Conservation (phyloP, 805 yeast genomes). For the Candida tallmaniae region DNA sequence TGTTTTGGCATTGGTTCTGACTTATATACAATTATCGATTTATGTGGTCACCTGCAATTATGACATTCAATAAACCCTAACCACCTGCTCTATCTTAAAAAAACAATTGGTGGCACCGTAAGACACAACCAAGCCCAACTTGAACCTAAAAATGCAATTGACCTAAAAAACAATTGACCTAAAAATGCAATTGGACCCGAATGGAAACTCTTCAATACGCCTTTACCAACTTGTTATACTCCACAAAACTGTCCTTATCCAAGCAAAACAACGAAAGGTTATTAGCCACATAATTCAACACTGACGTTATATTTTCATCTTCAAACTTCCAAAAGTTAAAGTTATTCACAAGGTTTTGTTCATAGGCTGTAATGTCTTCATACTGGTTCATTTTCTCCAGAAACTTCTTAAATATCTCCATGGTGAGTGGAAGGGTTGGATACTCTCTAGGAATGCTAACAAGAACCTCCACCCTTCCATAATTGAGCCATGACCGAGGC, state of each 20-base stretch:
- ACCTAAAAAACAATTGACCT: too few relatives aligned
- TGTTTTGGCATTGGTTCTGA: too few relatives aligned
- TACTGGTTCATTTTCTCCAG: conserved; percentile 18
- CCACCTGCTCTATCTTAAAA: too few relatives aligned
- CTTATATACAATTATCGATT: too few relatives aligned
- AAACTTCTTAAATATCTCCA: conserved; percentile 26
- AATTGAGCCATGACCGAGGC: conserved; percentile 28
- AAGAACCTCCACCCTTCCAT: conserved; percentile 25
- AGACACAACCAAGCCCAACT: too few relatives aligned
- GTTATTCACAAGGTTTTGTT: conserved; percentile 23
- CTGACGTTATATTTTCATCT: conserved; percentile 18
- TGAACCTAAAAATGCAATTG: too few relatives aligned
- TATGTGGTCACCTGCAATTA: too few relatives aligned
- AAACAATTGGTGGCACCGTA: too few relatives aligned
- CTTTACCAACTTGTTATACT: neutral
- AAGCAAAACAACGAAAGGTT: conserved; percentile 18
- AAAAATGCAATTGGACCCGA: too few relatives aligned
- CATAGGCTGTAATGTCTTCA: conserved; percentile 11
- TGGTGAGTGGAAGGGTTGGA: conserved; percentile 21
- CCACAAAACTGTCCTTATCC: neutral
- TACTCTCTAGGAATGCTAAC: conserved; percentile 29
- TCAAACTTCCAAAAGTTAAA: conserved; percentile 15
- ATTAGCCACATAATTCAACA: conserved; percentile 29
- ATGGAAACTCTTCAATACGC: too few relatives aligned
- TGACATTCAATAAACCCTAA: too few relatives aligned